These are phyloP conservation scores for Cyberlindnera maclurae DNA, from an alignment of 805 yeast species.

Conservation along the genomic window DNA sequence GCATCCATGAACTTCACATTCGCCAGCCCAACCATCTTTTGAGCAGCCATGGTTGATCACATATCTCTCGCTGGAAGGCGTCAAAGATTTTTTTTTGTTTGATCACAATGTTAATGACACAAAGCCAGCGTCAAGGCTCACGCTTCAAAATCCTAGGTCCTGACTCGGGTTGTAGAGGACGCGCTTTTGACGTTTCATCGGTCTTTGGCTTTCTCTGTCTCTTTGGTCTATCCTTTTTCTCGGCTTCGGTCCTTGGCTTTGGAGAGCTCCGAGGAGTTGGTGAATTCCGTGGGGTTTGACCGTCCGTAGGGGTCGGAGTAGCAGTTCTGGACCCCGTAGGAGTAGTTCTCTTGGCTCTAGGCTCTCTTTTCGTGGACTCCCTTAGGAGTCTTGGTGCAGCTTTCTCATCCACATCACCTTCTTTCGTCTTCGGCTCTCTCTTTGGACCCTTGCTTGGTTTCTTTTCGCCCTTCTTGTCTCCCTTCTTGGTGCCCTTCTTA, in stretches of 20 bases:
- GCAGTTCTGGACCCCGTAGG: background rate
- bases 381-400: no score
- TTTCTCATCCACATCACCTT: slow-evolving; percentile 3
- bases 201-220: slow-evolving; percentile 1
- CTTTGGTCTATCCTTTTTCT: slow-evolving; percentile 1
- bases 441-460: background rate
- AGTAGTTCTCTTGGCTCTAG: background rate
- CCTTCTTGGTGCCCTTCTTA: background rate
- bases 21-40: background rate
- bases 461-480: background rate
- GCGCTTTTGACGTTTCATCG: background rate
- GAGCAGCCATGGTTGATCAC: no score
- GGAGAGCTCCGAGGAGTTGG: slow-evolving; percentile 2
- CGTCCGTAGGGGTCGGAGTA: slow-evolving; percentile 4
- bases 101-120: no score
- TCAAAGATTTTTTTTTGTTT: no score
- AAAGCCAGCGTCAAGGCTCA: no score
- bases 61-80: no score
- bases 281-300: no score
- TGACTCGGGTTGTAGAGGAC: background rate
- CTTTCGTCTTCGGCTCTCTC: slow-evolving; percentile 1
- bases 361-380: slow-evolving; percentile 1
- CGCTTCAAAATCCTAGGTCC: no score
- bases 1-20: slow-evolving; percentile 4
- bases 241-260: slow-evolving; percentile 3